Evolutionary conservation across 352 stramenopile genomes (phyloP).

Genomic region (Phytophthora sojae): DNA sequence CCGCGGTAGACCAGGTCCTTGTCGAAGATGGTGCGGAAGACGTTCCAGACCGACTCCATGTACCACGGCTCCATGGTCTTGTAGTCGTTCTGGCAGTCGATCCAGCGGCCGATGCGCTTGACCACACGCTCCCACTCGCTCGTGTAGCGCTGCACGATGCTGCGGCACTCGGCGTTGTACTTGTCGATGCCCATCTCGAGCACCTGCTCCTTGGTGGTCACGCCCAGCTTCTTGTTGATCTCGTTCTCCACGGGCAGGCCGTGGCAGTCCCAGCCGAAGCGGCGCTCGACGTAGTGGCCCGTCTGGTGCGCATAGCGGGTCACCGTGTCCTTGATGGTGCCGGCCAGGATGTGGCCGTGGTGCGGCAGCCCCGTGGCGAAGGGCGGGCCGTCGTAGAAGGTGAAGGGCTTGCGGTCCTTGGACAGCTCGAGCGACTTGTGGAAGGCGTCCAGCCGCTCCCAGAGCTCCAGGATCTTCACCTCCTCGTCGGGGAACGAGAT

Average conservation of each 20-base stretch:
- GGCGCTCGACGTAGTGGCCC: constrained; percentile 96
- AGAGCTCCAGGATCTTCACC: constrained; percentile 76
- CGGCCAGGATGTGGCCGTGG: constrained; percentile 98
- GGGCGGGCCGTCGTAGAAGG: constrained; percentile 99
- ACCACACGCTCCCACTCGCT: constrained; percentile 99
- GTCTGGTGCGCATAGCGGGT: constrained; percentile 99
- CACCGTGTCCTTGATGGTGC: constrained; percentile 99
- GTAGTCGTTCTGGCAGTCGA: constrained; percentile 99
- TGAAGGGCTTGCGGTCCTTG: constrained; percentile 96
- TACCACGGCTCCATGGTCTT: constrained; percentile 99
- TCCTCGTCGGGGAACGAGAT: constrained; percentile 90
- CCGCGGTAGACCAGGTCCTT: constrained; percentile 99
- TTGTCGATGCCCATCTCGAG: constrained; percentile 98
- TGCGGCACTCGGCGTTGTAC: constrained; percentile 98
- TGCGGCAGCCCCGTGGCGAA: constrained; percentile 99
- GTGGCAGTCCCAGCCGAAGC: constrained; percentile 99
- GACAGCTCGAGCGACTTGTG: constrained; percentile 92
- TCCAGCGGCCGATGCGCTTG: constrained; percentile 98
- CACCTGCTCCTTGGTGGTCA: constrained; percentile 98
- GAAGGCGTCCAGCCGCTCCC: constrained; percentile 92
- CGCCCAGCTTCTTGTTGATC: constrained; percentile 99
- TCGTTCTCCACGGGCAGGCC: constrained; percentile 99
- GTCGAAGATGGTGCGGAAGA: constrained; percentile 98
- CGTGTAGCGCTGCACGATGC: constrained; percentile 98
- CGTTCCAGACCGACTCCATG: constrained; percentile 99